Conservation (phyloP, 345 rosid genomes). For the Salix arbutifolia region DNA sequence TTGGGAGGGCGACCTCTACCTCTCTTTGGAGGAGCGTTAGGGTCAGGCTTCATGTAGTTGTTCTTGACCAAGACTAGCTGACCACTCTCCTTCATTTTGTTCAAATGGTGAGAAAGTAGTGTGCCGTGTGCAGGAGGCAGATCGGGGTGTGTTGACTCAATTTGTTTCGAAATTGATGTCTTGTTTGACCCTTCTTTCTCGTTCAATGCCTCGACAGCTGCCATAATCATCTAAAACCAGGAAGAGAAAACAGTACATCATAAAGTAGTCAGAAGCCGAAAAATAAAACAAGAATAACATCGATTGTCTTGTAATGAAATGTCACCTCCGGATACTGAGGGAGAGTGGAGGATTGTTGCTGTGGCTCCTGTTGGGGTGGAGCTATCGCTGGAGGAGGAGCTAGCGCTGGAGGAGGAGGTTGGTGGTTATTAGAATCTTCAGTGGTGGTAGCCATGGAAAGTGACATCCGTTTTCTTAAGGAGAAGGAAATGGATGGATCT, state of each 20-base stretch:
- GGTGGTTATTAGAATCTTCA: neutral
- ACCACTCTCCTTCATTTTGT: conserved; percentile 59
- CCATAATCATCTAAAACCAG: conserved; percentile 51
- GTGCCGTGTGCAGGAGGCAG: conserved; percentile 60
- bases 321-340: conserved; percentile 44
- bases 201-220: conserved; percentile 57
- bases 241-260: neutral
- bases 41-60: conserved; percentile 75
- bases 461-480: neutral
- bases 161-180: conserved; percentile 52
- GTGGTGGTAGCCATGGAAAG: conserved; percentile 8
- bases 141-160: conserved; percentile 48
- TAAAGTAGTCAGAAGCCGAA: neutral
- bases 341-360: neutral
- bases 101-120: conserved; percentile 57
- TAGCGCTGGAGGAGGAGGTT: neutral
- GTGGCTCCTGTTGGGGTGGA: neutral
- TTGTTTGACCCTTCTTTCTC: conserved; percentile 54
- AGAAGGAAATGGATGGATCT: neutral
- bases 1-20: conserved; percentile 95
- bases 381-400: neutral
- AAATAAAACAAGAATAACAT: neutral
- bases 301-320: neutral
- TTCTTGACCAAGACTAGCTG: conserved; percentile 58
- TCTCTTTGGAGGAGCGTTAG: conserved; percentile 70